Percentiles rank a stretch among this genome's conserved stretches.
Evolutionary conservation across 139 green algal genomes (phyloP).

Genomic region (Micromonas pusilla): DNA sequence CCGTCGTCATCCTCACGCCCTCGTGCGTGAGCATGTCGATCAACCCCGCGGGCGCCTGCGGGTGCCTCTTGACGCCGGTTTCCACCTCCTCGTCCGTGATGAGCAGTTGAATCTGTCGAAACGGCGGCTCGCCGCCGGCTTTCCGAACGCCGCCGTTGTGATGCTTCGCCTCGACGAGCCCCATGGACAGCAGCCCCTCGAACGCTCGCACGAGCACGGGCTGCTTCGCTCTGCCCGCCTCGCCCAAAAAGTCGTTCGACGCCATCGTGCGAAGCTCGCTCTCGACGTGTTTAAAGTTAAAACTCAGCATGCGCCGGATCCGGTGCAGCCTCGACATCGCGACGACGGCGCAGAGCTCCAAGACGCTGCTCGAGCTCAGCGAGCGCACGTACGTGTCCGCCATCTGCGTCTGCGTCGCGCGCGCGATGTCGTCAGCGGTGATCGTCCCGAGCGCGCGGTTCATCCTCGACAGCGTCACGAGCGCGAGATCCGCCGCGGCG

Average conservation of each 20-base stretch:
- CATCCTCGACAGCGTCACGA: not conserved
- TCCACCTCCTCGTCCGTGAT: not conserved
- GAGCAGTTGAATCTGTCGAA: not conserved
- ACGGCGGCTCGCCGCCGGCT: too few relatives aligned
- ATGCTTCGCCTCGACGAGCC: not conserved
- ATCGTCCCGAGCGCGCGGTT: not conserved
- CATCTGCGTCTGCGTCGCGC: not conserved
- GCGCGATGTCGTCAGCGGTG: not conserved
- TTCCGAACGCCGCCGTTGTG: not conserved
- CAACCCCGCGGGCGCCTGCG: not conserved
- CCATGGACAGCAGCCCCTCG: not conserved
- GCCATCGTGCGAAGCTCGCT: not conserved
- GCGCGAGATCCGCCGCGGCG: not conserved
- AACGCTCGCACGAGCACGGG: not conserved
- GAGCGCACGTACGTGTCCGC: not conserved
- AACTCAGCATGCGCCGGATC: not conserved
- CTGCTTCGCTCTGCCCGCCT: not conserved
- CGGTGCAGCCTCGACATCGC: conserved; percentile 25
- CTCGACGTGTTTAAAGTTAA: not conserved
- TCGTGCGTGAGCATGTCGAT: conserved; percentile 1
- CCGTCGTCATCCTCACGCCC: not conserved
- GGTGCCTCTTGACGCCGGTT: not conserved
- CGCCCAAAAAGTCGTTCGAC: not conserved
- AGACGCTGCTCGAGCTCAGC: not conserved
- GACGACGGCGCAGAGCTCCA: conserved; percentile 28